Evolutionary conservation across 352 stramenopile species (phyloP).

Genomic region (Globisporangium acanthophoron): DNA sequence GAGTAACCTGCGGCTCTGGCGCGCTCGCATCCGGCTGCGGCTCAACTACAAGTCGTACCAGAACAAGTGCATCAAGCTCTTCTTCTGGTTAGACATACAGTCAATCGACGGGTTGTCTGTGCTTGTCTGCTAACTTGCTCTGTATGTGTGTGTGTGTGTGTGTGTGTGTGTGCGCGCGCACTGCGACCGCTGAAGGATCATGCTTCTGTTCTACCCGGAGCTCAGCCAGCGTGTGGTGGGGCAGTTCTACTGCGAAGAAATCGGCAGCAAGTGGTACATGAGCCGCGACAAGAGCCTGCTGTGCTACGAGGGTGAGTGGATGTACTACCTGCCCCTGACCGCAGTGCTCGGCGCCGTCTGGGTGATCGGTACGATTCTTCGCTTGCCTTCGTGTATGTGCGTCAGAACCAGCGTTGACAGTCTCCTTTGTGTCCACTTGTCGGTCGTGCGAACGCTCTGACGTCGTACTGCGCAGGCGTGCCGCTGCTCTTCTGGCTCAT

Average conservation of each 20-base stretch:
- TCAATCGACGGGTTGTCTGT: neutral
- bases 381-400: neutral
- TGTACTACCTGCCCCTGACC: slow-evolving; percentile 52
- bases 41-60: slow-evolving; percentile 70
- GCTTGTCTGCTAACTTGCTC: neutral
- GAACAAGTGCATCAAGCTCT: slow-evolving; percentile 74
- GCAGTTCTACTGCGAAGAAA: slow-evolving; percentile 74
- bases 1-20: slow-evolving; percentile 68
- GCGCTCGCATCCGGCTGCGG: slow-evolving; percentile 56
- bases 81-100: slow-evolving; percentile 40
- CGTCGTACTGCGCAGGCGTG: slow-evolving; percentile 30
- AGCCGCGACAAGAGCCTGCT: slow-evolving; percentile 50
- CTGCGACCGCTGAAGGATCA: slow-evolving; percentile 24
- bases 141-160: slow-evolving; percentile 3
- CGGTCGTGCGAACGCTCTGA: neutral
- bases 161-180: neutral
- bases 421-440: neutral
- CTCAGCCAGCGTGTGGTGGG: slow-evolving; percentile 62
- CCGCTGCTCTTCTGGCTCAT: slow-evolving; percentile 67
- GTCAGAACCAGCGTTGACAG: too few species aligned
- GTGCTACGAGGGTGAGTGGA: slow-evolving; percentile 51
- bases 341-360: slow-evolving; percentile 40
- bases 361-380: slow-evolving; percentile 40
- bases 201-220: slow-evolving; percentile 68
- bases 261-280: slow-evolving; percentile 56